phyloP scores from a whole-genome alignment of 2,329 filamentous ascomycete species.

The Pseudocercospora macadamiae region DNA sequence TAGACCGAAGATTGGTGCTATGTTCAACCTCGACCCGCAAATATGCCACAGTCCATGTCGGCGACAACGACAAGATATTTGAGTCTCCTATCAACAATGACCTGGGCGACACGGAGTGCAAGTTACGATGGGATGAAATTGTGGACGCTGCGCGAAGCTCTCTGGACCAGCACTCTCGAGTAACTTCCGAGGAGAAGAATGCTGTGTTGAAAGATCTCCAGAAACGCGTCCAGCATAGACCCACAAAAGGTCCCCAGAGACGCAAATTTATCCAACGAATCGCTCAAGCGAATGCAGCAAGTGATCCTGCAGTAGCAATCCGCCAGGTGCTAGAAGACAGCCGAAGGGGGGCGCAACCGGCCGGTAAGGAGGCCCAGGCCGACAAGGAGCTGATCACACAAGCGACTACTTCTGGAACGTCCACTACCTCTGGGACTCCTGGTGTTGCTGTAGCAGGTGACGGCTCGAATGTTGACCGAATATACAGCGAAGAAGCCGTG shows the following conservation, averaged over 20 bases:
- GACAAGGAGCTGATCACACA: no score
- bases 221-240: neutral
- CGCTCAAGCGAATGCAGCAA: neutral
- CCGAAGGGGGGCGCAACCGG: no score
- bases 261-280: neutral
- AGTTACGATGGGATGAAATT: conserved; percentile 6
- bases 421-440: no score
- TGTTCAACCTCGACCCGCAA: no score
- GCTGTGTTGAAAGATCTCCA: conserved; percentile 9
- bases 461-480: no score
- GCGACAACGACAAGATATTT: conserved; percentile 6
- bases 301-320: neutral
- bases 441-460: no score
- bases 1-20: no score
- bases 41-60: conserved; percentile 7
- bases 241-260: neutral
- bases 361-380: no score
- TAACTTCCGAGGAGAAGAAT: conserved; percentile 7
- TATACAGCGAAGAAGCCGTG: no score
- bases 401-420: no score
- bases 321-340: neutral
- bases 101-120: neutral
- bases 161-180: neutral
- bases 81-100: neutral
- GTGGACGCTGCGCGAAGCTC: conserved; percentile 11